Evolutionary conservation across 768 basidiomycete genomes (phyloP).

Genomic region (Sporobolomyces pararoseus): DNA sequence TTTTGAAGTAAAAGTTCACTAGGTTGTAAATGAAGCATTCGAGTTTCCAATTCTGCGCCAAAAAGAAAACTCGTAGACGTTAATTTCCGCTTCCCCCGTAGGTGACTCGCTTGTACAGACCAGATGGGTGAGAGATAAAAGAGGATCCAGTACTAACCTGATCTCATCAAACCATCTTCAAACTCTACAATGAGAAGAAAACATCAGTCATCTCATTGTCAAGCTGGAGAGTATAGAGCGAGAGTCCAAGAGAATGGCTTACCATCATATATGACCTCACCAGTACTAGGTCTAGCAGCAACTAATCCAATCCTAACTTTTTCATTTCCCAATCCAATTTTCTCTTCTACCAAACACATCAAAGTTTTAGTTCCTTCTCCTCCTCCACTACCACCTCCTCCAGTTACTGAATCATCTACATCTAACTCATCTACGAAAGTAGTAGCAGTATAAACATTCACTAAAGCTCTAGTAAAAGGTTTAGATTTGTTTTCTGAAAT

Average conservation of each 20-base stretch:
- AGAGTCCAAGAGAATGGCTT: neutral
- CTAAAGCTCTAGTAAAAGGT: slow-evolving; percentile 60
- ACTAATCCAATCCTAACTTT: slow-evolving; percentile 64
- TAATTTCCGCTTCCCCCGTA: no score
- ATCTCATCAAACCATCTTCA: slow-evolving; percentile 71
- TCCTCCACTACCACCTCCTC: no score
- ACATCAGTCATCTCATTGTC: neutral
- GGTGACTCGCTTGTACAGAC: no score
- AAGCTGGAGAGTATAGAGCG: neutral
- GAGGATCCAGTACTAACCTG: slow-evolving; percentile 7
- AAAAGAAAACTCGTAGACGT: no score
- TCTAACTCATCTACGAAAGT: slow-evolving; percentile 73
- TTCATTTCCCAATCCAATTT: slow-evolving; percentile 54
- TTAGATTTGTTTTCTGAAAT: slow-evolving; percentile 68
- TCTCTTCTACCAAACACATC: slow-evolving; percentile 67
- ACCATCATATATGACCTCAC: slow-evolving; percentile 89
- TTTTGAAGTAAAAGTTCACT: slow-evolving; percentile 59
- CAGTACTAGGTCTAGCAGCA: slow-evolving; percentile 76
- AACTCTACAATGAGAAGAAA: slow-evolving; percentile 20
- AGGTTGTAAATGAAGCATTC: slow-evolving; percentile 78
- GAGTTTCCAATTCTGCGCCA: slow-evolving; percentile 63
- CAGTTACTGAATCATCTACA: slow-evolving; percentile 44
- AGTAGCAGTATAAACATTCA: slow-evolving; percentile 24
- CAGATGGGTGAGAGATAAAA: no score
- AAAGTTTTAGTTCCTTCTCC: slow-evolving; percentile 60